Base-by-base conservation (phyloP, 2,329 filamentous ascomycete genomes). In the Moelleriella libera region DNA sequence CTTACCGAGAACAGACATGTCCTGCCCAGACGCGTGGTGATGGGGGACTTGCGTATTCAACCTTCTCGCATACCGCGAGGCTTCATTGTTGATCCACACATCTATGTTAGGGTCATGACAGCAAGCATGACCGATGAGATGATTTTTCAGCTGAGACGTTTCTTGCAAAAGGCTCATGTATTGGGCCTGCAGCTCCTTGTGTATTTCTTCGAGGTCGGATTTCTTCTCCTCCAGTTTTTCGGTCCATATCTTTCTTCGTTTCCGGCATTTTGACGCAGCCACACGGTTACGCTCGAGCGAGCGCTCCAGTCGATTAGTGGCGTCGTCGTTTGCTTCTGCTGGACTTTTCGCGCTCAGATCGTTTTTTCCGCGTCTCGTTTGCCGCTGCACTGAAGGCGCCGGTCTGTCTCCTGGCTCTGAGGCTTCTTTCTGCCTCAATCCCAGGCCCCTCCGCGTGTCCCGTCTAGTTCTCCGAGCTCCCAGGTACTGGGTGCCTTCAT, bases 231-330 rank as follows among this genome's bases (percentile, higher is more conserved):
- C 71, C 28, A 77, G 57, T n/a, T 70, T 66, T 10, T 62, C 62
- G 28, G 73, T 68, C 67, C 70, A 75, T 53, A 68, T 63, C 61
- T 76, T 78, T 56, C 76, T 76, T 62, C 85, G 85, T 56, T 82
- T 75, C 4, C 83, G 76, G 57, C 83, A 88, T 58, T 86, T 87
- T 59, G 79, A 83, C 1, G 84, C 83, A 0, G 84, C 83, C 2
- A 83, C 66, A 8, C 83, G 73, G 60, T 88, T 88, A 50, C 83
- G 76, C 61, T 85, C 80, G 0, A 86, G 69, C 54, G 80, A 81
- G 51, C 72, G 73, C 51, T 68, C 70, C 30, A 76, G 68, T 54
- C 75, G 50, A 31, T 37, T 45, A 3, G 21, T 37, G 8, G 5
- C 34, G 34, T 12, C 34, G 8, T 37, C 12, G 8, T 9, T 37